Percentiles rank a stretch among this genome's conserved stretches.
These are phyloP conservation scores for Microbotryum intermedium DNA, from an alignment of 1,284 basidiomycete species.

Conservation along the genomic window DNA sequence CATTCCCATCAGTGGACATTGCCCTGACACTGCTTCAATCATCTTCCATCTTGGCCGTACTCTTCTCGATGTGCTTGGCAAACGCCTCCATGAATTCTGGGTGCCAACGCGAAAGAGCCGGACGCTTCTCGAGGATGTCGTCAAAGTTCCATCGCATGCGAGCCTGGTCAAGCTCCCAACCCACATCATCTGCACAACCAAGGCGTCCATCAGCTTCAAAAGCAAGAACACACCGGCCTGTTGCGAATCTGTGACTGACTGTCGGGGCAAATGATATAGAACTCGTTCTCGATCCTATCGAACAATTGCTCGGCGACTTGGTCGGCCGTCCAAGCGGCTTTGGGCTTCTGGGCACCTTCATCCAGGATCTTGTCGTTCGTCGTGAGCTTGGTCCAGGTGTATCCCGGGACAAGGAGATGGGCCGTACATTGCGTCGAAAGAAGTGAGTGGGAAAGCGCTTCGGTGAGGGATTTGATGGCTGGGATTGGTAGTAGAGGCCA, in stretches of 20 bases:
- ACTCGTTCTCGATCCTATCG: conserved; percentile 18
- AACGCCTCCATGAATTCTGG: conserved; percentile 30
- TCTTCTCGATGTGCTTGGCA: conserved; percentile 24
- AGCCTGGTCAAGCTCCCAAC: conserved; percentile 22
- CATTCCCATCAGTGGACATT: too few species aligned
- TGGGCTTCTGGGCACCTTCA: conserved; percentile 23
- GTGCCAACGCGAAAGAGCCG: conserved; percentile 33
- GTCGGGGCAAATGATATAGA: conserved; percentile 34
- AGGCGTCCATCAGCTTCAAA: neutral
- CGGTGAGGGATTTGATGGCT: conserved; percentile 27
- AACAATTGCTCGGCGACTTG: conserved; percentile 32
- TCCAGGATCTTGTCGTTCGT: conserved; percentile 2
- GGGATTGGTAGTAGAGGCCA: neutral
- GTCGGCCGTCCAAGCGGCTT: conserved; percentile 29
- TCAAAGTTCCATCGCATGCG: conserved; percentile 30
- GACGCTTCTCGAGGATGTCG: conserved; percentile 28
- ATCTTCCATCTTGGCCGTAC: conserved; percentile 25
- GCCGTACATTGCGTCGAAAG: conserved; percentile 20
- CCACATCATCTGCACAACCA: conserved; percentile 15
- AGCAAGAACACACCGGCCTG: neutral
- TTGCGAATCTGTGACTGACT: neutral
- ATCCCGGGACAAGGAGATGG: conserved; percentile 33
- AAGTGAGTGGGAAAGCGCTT: conserved; percentile 23
- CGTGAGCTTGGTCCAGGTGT: conserved; percentile 30
- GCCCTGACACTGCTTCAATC: too few species aligned